Evolutionary conservation across 177 flowering plant species (phyloP), one percentile per base, ranked within the genome.

Genomic region (Vitis hybrid): DNA sequence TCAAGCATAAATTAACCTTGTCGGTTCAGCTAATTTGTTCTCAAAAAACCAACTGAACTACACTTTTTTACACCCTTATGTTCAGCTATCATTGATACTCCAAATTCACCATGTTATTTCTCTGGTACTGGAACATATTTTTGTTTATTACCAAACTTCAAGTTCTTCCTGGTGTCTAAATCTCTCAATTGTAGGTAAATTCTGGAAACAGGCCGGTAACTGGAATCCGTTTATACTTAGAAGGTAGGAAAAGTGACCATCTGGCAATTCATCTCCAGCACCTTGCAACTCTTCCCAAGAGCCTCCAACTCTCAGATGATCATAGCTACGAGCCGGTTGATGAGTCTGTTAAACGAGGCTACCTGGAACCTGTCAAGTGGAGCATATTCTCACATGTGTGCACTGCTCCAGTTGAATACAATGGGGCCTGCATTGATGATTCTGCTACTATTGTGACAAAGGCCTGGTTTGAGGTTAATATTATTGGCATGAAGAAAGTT

Each of bases 231-330:
- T 76, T 94, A 67, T 92, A 81, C 78, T 70, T 94, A 74, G 97
- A 94, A 83, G 98, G 98, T 5, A 89, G 83, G 68, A 89, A 78
- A 80, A 78, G 85, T 51, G 82, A 94, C 77, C 89, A 83, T 72
- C 76, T 94, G 17, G 94, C 93, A 19, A 82, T 94, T 73, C 99
- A 94, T 82, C 87, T 94, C 57, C 97, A 91, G 78, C 97, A 94
- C 77, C 93, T 94, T 19, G 81, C 97, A 4, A 71, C 81, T 26
- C 80, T 88, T 64, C 99, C 99, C 2, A 61, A 67, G 56, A 77
- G 70, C 30, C 83, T 91, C 65, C 89, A 86, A 66, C 86, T 91
- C 23, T 75, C 88, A 2, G 88, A 88, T 49, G 86, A 90, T 60
- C 79, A 66, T 18, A 78, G 70, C 65, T 71, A 75, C 54, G 77